Evolutionary conservation across 805 yeast species (phyloP).

Genomic region (Teunomyces stri): DNA sequence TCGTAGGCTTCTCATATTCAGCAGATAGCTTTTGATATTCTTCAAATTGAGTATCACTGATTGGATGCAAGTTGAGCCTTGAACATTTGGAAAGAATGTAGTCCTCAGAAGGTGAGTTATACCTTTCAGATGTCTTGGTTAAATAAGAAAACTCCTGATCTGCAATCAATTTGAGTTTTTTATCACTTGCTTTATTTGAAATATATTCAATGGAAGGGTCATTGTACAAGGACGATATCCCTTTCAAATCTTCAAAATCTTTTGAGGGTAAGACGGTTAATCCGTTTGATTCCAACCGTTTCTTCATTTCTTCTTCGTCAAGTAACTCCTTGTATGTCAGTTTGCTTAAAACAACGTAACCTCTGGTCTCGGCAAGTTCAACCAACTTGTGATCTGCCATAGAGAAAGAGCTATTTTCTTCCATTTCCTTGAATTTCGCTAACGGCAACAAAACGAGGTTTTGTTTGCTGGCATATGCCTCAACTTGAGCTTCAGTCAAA

Average conservation of each 20-base stretch:
- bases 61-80: constrained; percentile 11
- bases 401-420: constrained; percentile 20
- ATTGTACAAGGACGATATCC: constrained; percentile 8
- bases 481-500: constrained; percentile 23
- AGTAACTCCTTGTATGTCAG: constrained; percentile 26
- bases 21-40: constrained; percentile 16
- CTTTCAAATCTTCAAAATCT: constrained; percentile 18
- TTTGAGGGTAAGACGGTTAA: constrained; percentile 29
- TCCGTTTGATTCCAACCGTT: constrained; percentile 27
- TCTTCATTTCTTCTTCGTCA: constrained; percentile 35
- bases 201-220: constrained; percentile 25
- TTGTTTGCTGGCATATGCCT: constrained; percentile 33
- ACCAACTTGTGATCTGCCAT: constrained; percentile 24
- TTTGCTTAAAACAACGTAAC: constrained; percentile 25
- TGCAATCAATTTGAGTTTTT: constrained; percentile 13
- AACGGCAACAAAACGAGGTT: constrained; percentile 30
- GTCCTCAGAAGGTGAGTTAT: constrained; percentile 21
- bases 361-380: constrained; percentile 21
- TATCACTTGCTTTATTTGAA: constrained; percentile 8
- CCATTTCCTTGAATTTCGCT: constrained; percentile 30
- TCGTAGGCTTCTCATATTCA: constrained; percentile 33
- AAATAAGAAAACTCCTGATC: constrained; percentile 16
- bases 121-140: constrained; percentile 10
- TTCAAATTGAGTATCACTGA: constrained; percentile 10
- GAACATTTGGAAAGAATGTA: constrained; percentile 23